Evolutionary conservation across 2,329 filamentous ascomycete genomes (phyloP).

Genomic region (Pseudogymnoascus pannorum): DNA sequence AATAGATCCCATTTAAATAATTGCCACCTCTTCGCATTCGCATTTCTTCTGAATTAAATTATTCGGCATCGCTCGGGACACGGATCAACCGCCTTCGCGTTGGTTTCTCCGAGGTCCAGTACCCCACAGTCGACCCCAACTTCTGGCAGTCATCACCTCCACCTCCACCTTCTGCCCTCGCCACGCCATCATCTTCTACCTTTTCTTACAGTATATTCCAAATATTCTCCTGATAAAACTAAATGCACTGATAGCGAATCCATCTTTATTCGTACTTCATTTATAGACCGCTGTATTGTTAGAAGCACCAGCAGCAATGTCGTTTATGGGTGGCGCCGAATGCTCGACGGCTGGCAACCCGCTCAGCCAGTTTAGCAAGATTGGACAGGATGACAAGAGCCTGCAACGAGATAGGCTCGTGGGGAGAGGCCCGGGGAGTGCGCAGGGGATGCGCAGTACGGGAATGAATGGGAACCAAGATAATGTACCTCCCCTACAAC

Average conservation of each 20-base stretch:
- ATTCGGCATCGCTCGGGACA: constrained; percentile 6
- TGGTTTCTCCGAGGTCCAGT: constrained; percentile 10
- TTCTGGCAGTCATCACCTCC: background rate
- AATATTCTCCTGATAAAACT: background rate
- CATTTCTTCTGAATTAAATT: background rate
- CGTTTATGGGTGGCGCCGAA: constrained; percentile 90
- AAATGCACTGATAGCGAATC: background rate
- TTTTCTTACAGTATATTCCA: background rate
- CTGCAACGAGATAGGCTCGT: constrained; percentile 85
- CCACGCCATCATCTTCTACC: background rate
- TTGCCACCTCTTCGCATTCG: background rate
- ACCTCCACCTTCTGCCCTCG: background rate
- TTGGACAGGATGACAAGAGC: constrained; percentile 92
- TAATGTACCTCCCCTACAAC: constrained; percentile 41
- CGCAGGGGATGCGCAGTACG: constrained; percentile 71
- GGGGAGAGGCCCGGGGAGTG: constrained; percentile 62
- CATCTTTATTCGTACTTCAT: constrained; percentile 2
- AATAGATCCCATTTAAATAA: background rate
- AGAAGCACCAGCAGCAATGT: constrained; percentile 53
- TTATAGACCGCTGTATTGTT: background rate
- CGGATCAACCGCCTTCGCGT: constrained; percentile 8
- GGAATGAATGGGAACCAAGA: constrained; percentile 55
- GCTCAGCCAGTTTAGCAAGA: constrained; percentile 94
- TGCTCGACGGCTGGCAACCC: constrained; percentile 96
- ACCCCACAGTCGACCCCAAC: constrained; percentile 8